Percentiles rank a stretch among this genome's conserved stretches.
Evolutionary conservation across 306 rosid species (phyloP).

Genomic region (Vachellia pachyceras): DNA sequence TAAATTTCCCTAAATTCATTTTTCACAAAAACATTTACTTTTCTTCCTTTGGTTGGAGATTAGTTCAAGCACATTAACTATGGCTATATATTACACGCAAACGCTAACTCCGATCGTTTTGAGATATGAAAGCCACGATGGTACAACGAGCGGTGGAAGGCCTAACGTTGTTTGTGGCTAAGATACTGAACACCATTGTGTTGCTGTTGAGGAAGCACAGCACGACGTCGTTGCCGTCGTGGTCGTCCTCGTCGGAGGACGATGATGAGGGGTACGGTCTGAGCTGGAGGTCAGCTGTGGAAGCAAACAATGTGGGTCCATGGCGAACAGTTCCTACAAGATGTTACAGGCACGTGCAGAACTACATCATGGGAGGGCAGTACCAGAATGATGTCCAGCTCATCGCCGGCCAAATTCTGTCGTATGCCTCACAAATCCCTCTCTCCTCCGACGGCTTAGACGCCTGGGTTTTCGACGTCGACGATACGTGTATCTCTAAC

Average conservation of each 20-base stretch:
- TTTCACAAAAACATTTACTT: no score
- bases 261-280: constrained; percentile 38
- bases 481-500: constrained; percentile 90
- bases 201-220: neutral
- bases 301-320: constrained; percentile 45
- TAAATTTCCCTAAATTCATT: no score
- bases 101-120: no score
- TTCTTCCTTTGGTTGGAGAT: no score
- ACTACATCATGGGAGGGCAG: constrained; percentile 70
- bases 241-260: neutral
- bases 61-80: no score
- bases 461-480: constrained; percentile 84
- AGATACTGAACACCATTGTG: constrained; percentile 26
- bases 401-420: constrained; percentile 42
- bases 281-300: constrained; percentile 81
- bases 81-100: no score
- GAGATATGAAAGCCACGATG: neutral
- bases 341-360: constrained; percentile 42
- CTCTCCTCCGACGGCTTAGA: constrained; percentile 51
- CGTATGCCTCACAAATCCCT: constrained; percentile 42
- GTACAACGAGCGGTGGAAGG: constrained; percentile 39
- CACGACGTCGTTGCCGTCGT: neutral
- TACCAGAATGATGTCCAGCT: constrained; percentile 57
- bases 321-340: constrained; percentile 45
- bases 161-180: constrained; percentile 34